A percentile compares a stretch with the other conserved stretches of the same genome.
Conservation (phyloP, 495 filamentous ascomycete genomes). For the Tuber umbilicatum region DNA sequence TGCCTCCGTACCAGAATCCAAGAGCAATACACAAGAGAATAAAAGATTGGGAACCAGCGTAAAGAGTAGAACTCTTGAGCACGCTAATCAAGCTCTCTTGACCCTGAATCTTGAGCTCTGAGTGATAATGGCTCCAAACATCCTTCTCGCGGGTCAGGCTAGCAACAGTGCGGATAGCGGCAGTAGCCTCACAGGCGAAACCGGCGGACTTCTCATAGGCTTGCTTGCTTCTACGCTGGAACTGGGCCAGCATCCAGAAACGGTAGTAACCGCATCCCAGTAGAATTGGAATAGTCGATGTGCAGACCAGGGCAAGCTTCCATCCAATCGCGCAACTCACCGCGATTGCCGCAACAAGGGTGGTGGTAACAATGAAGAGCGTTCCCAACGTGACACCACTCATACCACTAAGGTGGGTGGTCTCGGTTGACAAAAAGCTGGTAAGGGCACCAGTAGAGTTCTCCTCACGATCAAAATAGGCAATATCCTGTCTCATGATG, state of each 20-base stretch:
- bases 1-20: slow-evolving; percentile 92
- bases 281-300: slow-evolving; percentile 68
- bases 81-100: slow-evolving; percentile 59
- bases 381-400: slow-evolving; percentile 76
- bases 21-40: slow-evolving; percentile 77
- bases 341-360: slow-evolving; percentile 60
- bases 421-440: slow-evolving; percentile 77
- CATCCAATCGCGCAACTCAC: slow-evolving; percentile 69
- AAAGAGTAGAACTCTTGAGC: slow-evolving; percentile 61
- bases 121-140: slow-evolving; percentile 66
- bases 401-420: slow-evolving; percentile 75
- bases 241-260: slow-evolving; percentile 71
- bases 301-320: slow-evolving; percentile 85
- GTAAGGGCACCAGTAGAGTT: slow-evolving; percentile 80
- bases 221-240: slow-evolving; percentile 62
- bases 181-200: slow-evolving; percentile 85
- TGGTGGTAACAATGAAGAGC: slow-evolving; percentile 66
- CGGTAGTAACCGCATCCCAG: slow-evolving; percentile 77
- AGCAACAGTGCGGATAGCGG: slow-evolving; percentile 88
- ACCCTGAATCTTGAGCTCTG: slow-evolving; percentile 57
- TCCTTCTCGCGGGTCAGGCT: slow-evolving; percentile 76
- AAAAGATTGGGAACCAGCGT: slow-evolving; percentile 70
- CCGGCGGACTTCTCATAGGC: slow-evolving; percentile 69
- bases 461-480: slow-evolving; percentile 77
- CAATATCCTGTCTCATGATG: slow-evolving; percentile 89